Conservation (phyloP, 2,329 filamentous ascomycete genomes). For the Talaromyces piceae region DNA sequence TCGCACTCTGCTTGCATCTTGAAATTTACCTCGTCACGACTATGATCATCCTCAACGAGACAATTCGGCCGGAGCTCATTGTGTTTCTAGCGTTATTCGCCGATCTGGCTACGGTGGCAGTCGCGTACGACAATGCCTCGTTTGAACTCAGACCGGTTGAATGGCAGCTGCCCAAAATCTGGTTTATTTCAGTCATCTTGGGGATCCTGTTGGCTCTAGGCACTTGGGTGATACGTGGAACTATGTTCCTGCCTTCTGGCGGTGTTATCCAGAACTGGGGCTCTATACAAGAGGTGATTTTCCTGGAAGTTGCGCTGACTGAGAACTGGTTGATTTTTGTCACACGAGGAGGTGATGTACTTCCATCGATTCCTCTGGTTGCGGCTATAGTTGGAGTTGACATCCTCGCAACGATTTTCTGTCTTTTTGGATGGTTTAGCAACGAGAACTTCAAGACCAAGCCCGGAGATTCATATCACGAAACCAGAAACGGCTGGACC, state of each 20-base stretch:
- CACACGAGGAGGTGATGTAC: constrained; percentile 70
- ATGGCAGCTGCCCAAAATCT: constrained; percentile 77
- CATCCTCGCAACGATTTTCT: constrained; percentile 64
- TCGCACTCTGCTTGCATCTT: constrained; percentile 65
- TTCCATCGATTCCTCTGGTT: constrained; percentile 66
- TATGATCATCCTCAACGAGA: constrained; percentile 76
- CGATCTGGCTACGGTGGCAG: constrained; percentile 70
- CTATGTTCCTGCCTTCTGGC: constrained; percentile 61
- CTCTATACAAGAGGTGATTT: constrained; percentile 69
- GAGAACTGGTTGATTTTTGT: constrained; percentile 98
- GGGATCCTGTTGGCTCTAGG: constrained; percentile 61
- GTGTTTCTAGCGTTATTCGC: constrained; percentile 76
- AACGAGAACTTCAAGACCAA: constrained; percentile 38
- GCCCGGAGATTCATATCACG: constrained; percentile 20
- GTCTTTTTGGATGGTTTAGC: constrained; percentile 67
- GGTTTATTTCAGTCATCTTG: constrained; percentile 57
- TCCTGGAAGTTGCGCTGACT: constrained; percentile 82
- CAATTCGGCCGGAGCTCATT: constrained; percentile 63
- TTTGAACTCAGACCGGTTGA: constrained; percentile 69
- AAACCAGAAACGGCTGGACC: constrained; percentile 47
- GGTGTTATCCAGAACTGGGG: constrained; percentile 70
- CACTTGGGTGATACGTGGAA: constrained; percentile 67
- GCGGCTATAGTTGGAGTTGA: constrained; percentile 65
- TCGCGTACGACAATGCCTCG: constrained; percentile 78
- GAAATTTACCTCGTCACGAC: constrained; percentile 70